Evolutionary conservation across 2,329 filamentous ascomycete species (phyloP).

Genomic region (Clarireedia monteithiana): DNA sequence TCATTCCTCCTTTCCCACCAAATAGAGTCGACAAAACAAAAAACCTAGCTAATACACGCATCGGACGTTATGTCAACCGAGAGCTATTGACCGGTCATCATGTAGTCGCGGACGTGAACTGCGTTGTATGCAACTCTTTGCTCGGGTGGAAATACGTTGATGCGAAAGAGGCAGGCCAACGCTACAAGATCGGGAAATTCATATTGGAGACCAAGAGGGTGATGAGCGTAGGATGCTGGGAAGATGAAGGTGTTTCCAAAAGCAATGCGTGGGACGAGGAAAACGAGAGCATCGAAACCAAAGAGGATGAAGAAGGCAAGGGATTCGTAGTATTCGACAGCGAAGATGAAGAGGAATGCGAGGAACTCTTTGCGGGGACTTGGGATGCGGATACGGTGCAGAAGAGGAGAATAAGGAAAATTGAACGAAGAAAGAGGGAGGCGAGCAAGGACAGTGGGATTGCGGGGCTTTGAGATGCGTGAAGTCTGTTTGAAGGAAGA

Average conservation of each 20-base stretch:
- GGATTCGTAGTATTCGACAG: conserved; percentile 38
- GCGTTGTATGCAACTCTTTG: conserved; percentile 45
- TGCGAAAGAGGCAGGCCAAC: conserved; percentile 49
- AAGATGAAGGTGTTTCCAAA: conserved; percentile 31
- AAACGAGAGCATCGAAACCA: conserved; percentile 3
- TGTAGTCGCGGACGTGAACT: conserved; percentile 56
- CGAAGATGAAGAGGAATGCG: conserved; percentile 53
- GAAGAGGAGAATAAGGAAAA: conserved; percentile 23
- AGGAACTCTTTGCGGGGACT: conserved; percentile 54
- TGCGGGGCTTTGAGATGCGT: not conserved
- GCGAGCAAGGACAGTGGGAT: conserved; percentile 4
- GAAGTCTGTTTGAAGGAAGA: not conserved
- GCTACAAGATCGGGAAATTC: conserved; percentile 63
- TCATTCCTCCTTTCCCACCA: conserved; percentile 1
- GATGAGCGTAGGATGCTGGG: conserved; percentile 46
- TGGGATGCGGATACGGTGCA: conserved; percentile 45
- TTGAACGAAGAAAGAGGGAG: conserved; percentile 6
- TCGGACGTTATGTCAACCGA: conserved; percentile 47
- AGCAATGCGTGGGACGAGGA: not conserved
- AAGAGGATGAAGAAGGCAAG: conserved; percentile 44
- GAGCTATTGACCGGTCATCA: conserved; percentile 56
- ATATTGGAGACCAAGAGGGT: conserved; percentile 56
- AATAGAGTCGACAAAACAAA: conserved; percentile 9
- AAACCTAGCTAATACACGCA: conserved; percentile 46
- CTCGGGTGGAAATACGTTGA: conserved; percentile 64